Evolutionary conservation across 2,329 filamentous ascomycete species (phyloP).

Genomic region (Fusarium clavum): DNA sequence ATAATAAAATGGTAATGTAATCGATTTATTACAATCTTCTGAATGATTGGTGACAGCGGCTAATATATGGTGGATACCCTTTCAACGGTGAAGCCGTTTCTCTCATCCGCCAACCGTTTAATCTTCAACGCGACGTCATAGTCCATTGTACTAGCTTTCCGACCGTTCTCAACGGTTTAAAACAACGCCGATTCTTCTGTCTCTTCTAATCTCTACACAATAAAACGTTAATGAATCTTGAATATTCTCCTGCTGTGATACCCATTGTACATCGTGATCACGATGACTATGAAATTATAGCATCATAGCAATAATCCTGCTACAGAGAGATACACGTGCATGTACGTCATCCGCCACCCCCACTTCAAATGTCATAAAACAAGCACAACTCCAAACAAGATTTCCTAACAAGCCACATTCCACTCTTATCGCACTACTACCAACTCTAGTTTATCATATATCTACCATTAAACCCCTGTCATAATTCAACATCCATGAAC

Average conservation of each 20-base stretch:
- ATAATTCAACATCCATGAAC: slow-evolving; percentile 7
- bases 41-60: too few relatives aligned
- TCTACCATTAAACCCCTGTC: not conserved
- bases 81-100: fast-evolving
- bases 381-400: slow-evolving; percentile 14
- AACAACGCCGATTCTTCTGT: too few relatives aligned
- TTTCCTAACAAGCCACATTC: slow-evolving; percentile 24
- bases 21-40: fast-evolving
- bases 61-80: too few relatives aligned
- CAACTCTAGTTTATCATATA: not conserved
- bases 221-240: fast-evolving
- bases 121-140: not conserved
- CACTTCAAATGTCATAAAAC: slow-evolving; percentile 17
- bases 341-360: slow-evolving; percentile 35
- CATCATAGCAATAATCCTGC: slow-evolving; percentile 15
- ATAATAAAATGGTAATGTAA: too few relatives aligned
- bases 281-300: not conserved
- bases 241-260: not conserved
- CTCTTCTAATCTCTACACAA: too few relatives aligned
- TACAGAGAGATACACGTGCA: not conserved
- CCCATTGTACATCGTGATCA: not conserved
- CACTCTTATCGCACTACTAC: not conserved
- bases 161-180: too few relatives aligned
- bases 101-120: too few relatives aligned
- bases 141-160: too few relatives aligned